Percentiles rank a stretch among this genome's conserved stretches.
Evolutionary conservation across 805 yeast species (phyloP).

Genomic region (Candida boidinii): DNA sequence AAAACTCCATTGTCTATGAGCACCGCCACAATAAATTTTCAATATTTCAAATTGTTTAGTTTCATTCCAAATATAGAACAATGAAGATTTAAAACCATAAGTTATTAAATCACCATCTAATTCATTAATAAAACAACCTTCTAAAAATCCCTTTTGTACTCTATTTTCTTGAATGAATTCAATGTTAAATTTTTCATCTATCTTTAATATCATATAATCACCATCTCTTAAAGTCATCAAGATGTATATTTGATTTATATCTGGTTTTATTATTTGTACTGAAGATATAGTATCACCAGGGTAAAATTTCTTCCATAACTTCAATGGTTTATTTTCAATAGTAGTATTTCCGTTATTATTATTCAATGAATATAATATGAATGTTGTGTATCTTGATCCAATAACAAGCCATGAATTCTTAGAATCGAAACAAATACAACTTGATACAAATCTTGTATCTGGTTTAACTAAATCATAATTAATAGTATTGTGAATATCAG

Average conservation of each 20-base stretch:
- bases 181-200: conserved; percentile 8
- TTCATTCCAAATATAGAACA: conserved; percentile 78
- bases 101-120: conserved; percentile 41
- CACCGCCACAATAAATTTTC: conserved; percentile 79
- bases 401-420: conserved; percentile 36
- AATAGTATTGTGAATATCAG: conserved; percentile 17
- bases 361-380: conserved; percentile 44
- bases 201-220: conserved; percentile 35
- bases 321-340: conserved; percentile 14
- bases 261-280: conserved; percentile 29
- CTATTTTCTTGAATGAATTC: conserved; percentile 37
- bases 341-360: too few relatives aligned
- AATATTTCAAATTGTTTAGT: conserved; percentile 61
- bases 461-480: conserved; percentile 15
- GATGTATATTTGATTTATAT: conserved; percentile 13
- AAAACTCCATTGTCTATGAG: conserved; percentile 78
- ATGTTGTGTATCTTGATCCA: conserved; percentile 66
- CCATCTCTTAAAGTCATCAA: conserved; percentile 63
- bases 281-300: conserved; percentile 66
- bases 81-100: conserved; percentile 77
- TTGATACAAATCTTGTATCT: conserved; percentile 39
- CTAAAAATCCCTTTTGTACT: conserved; percentile 69
- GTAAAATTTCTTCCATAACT: conserved; percentile 38
- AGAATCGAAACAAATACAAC: conserved; percentile 41
- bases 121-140: conserved; percentile 49